phyloP scores from a whole-genome alignment of 306 rosid species.

The Prunus campanulata region DNA sequence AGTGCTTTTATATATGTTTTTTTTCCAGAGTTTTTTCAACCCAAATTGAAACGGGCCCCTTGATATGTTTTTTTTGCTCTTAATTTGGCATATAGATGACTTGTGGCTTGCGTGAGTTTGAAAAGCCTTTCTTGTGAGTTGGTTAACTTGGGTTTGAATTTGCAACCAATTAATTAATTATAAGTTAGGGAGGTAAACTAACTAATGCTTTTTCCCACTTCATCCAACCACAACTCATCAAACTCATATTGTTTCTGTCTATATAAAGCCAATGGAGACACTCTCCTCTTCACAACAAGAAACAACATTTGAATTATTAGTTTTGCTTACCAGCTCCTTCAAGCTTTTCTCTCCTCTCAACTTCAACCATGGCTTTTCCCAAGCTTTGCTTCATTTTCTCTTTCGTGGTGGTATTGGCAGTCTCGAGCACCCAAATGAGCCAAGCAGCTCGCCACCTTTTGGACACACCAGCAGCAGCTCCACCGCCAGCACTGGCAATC shows the following conservation, averaged over 20 bases:
- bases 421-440: conserved; percentile 1
- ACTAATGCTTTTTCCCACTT: not conserved
- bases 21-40: no score
- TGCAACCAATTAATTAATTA: not conserved
- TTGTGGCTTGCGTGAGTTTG: no score
- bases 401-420: not conserved
- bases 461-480: conserved; percentile 7
- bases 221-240: conserved; percentile 7
- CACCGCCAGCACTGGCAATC: not conserved
- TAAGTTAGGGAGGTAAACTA: not conserved
- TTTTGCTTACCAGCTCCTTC: not conserved
- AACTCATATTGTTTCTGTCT: not conserved
- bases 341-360: not conserved
- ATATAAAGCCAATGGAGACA: conserved; percentile 8
- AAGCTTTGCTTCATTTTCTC: not conserved
- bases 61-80: no score
- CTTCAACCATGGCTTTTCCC: not conserved
- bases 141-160: not conserved
- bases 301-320: not conserved
- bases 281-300: conserved; percentile 2
- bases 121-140: not conserved
- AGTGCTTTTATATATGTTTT: no score
- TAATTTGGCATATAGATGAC: no score
- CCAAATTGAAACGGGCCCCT: no score
- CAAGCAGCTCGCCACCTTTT: conserved; percentile 18